A percentile compares a stretch with the other conserved stretches of the same genome.
These are phyloP conservation scores for Neophaeococcomyces mojaviensis DNA, from an alignment of 2,329 filamentous ascomycete species.

Conservation along the genomic window DNA sequence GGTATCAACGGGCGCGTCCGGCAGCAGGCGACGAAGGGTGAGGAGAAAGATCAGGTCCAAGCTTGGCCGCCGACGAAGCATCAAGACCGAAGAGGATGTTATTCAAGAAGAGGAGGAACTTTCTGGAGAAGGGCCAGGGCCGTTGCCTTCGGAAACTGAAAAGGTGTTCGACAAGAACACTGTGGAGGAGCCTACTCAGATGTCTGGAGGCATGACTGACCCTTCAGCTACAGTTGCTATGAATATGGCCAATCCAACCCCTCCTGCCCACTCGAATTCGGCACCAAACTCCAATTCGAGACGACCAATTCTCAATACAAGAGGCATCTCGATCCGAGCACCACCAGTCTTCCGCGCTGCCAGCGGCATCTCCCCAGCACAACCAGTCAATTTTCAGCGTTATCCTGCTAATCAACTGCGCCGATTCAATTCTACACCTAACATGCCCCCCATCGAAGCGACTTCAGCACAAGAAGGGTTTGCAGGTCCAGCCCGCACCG, in stretches of 20 bases:
- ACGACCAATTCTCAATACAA: conserved; percentile 1
- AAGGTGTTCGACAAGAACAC: background rate
- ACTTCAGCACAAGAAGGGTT: conserved; percentile 17
- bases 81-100: conserved; percentile 30
- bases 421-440: conserved; percentile 7
- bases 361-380: background rate
- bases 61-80: conserved; percentile 13
- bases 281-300: background rate
- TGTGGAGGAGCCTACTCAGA: background rate
- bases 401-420: background rate
- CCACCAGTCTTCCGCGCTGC: conserved; percentile 7
- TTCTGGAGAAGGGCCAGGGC: background rate
- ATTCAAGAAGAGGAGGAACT: conserved; percentile 58
- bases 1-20: conserved; percentile 30
- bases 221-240: background rate
- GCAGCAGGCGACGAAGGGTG: conserved; percentile 43
- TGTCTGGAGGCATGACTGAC: background rate
- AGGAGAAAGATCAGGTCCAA: conserved; percentile 37
- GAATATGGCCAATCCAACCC: background rate
- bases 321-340: conserved; percentile 7
- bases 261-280: background rate
- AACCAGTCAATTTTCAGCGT: background rate
- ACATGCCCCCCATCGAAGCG: background rate
- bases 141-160: background rate
- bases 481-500: background rate